Evolutionary conservation across 805 yeast species (phyloP), one percentile per base, ranked within the genome.

Genomic region (Clavispora santaluciae): DNA sequence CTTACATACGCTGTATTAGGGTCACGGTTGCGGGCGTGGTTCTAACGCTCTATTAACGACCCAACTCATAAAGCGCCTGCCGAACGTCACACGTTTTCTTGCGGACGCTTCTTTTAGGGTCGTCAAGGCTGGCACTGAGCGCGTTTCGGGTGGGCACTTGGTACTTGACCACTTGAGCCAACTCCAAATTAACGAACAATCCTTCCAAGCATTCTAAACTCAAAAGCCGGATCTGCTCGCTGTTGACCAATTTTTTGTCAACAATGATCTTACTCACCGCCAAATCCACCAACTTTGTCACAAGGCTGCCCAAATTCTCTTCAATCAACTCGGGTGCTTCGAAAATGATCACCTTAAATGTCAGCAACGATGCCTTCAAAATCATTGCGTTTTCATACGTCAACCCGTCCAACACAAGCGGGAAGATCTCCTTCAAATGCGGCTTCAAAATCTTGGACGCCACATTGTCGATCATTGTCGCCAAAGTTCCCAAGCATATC

Each of bases 1-100:
- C n/a, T n/a, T n/a, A n/a, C n/a, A n/a, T n/a, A n/a, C n/a, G n/a
- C n/a, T n/a, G n/a, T n/a, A n/a, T n/a, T n/a, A n/a, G n/a, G n/a
- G n/a, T n/a, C n/a, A n/a, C 21, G 30, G 22, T 33, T 28, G 5
- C 16, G 16, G 7, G 6, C 16, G 5, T 8, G 6, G 29, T 22
- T 26, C 23, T 16, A n/a, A 17, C n/a, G 4, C 8, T 28, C n/a
- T 28, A 28, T 26, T 40, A 42, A 20, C 54, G 39, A 22, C 50
- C 55, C 40, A 73, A 49, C 49, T 85, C 95, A 58, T 67, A 86
- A 53, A 78, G 83, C 0, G 72, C 66, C 57, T 91, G 97, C 55
- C 96, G 76, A 40, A 91, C 78, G 50, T 84, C 88, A 39, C 85
- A 81, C 6, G 91, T 84, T 38, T 78, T 71, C 56, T 79, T 83